Base-by-base conservation (phyloP, 352 stramenopile genomes). In the Aphanomyces invadans region DNA sequence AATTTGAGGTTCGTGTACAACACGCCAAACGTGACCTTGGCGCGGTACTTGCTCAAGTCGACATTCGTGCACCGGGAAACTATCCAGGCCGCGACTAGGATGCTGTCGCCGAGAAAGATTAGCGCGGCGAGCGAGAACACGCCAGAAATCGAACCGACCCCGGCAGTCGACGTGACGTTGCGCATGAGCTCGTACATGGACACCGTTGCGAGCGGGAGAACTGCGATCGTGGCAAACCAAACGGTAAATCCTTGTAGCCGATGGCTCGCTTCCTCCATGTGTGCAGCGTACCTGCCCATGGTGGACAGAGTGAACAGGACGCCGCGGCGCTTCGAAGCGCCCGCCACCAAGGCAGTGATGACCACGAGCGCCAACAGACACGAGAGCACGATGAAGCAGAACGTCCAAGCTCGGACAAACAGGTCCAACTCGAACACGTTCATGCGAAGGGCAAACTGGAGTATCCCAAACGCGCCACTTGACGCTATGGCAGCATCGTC, bases 1-100 rank as follows among this genome's bases (percentile, higher is more conserved):
- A 86, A 88, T 31, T 70, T 75, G 68, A 78, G 85, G 46, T 86
- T 79, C 36, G 73, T 75, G 64, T 88, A 91, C 23, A 89, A 72
- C 36, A 73, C 76, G 1, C 80, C 82, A 73, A 76, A 88, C 9
- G 73, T 81, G 17, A 80, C 82, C 39, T 84, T 62, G 42, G 79
- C 81, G 38, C 81, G 74, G 39, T 77, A 86, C 52, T 87, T 75
- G 33, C 77, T 72, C 39, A 91, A 65, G 54, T 86, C 71, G 15
- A 78, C 72, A 65, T 86, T 78, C 1, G 70, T 80, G 59, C 79
- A 79, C 44, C 79, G 70, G 61, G 79, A 73, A 25, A 91, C 78
- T 15, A 77, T 71, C 53, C 76, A 80, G n/a, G 70, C 73, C 26
- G 74, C 54, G 51, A 81, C 74, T 26, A 71, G 74, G 12, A 84